Evolutionary conservation across 2,329 filamentous ascomycete species (phyloP).

Genomic region (Arthrobotrys sinensis): DNA sequence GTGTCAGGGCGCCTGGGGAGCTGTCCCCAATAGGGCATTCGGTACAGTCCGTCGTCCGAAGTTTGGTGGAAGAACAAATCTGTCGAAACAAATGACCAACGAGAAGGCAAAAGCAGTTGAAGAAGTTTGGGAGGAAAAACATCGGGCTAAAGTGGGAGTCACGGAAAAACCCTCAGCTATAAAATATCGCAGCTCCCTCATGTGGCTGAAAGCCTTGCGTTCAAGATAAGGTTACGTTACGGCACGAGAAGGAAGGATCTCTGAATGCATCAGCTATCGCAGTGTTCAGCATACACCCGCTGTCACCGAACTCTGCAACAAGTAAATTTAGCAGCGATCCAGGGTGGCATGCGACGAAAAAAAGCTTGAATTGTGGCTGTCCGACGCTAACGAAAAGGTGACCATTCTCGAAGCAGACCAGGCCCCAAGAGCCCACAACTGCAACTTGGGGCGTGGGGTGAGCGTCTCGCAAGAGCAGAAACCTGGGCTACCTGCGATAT

Average conservation of each 20-base stretch:
- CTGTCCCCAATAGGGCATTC: slow-evolving; percentile 40
- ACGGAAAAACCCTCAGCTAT: slow-evolving; percentile 35
- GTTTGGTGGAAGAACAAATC: slow-evolving; percentile 41
- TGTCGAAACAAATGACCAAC: slow-evolving; percentile 20
- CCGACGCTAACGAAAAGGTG: slow-evolving; percentile 33
- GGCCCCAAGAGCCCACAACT: slow-evolving; percentile 19
- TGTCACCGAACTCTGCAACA: slow-evolving; percentile 39
- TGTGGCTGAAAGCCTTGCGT: slow-evolving; percentile 46
- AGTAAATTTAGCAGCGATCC: slow-evolving; percentile 56
- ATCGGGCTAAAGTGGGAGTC: background rate
- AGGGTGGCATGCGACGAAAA: slow-evolving; percentile 43
- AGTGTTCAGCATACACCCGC: slow-evolving; percentile 27
- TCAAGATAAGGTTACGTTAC: slow-evolving; percentile 48
- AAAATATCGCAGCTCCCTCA: slow-evolving; percentile 27
- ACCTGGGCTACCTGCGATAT: slow-evolving; percentile 56
- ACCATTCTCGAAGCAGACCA: slow-evolving; percentile 45
- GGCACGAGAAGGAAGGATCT: slow-evolving; percentile 42
- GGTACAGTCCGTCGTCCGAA: slow-evolving; percentile 56
- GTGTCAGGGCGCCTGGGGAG: slow-evolving; percentile 51
- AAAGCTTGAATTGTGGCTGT: slow-evolving; percentile 54
- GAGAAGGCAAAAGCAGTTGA: slow-evolving; percentile 9
- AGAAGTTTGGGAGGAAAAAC: slow-evolving; percentile 22
- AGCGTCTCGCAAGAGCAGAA: slow-evolving; percentile 29
- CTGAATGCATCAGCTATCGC: slow-evolving; percentile 47
- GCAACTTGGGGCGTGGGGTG: slow-evolving; percentile 44